Evolutionary conservation across 2,329 filamentous ascomycete genomes (phyloP).

Genomic region (Aspergillus neoniger): DNA sequence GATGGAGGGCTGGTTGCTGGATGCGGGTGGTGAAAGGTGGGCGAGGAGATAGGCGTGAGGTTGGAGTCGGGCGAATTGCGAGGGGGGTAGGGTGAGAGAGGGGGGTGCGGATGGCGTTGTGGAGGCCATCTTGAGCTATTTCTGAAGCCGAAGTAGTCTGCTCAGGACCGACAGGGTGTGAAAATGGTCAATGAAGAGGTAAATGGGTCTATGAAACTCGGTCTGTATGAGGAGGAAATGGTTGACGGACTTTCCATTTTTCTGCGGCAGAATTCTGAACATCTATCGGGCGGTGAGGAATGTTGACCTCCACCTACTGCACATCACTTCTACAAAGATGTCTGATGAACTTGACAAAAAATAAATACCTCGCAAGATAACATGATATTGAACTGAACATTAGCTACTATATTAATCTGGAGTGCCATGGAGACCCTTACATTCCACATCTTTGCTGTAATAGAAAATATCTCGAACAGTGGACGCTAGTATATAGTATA

Average conservation of each 20-base stretch:
- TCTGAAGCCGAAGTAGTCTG: neutral
- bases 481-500: too few species aligned
- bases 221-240: neutral
- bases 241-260: neutral
- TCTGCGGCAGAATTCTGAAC: slow-evolving; percentile 5
- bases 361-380: too few species aligned
- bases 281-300: neutral
- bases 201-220: neutral
- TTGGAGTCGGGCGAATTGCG: slow-evolving; percentile 78
- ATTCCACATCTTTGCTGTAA: too few species aligned
- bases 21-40: slow-evolving; percentile 67
- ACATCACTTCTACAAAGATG: too few species aligned
- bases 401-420: too few species aligned
- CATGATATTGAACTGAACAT: too few species aligned
- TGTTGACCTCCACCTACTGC: neutral
- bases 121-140: slow-evolving; percentile 12
- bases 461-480: too few species aligned
- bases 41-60: slow-evolving; percentile 87
- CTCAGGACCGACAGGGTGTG: neutral
- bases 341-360: too few species aligned
- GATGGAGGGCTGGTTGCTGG: slow-evolving; percentile 56
- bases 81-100: slow-evolving; percentile 64
- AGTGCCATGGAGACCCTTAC: too few species aligned
- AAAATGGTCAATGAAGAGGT: neutral
- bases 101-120: slow-evolving; percentile 31